Base-by-base conservation (phyloP, 129 eudicot species). In the Artemisia argyi region DNA sequence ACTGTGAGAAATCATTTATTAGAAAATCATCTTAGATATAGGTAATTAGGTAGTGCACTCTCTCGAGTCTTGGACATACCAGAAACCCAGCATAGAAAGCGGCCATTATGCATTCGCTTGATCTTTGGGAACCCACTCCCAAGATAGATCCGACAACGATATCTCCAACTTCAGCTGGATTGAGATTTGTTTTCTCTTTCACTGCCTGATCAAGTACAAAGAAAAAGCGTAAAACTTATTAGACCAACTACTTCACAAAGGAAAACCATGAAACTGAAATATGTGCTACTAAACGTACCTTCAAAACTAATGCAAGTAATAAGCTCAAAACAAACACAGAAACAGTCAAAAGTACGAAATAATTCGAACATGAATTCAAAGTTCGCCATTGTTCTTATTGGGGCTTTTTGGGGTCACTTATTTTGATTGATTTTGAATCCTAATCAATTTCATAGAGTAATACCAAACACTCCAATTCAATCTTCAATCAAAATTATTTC, bases 81-180 rank as follows among this genome's bases (percentile, higher is more conserved):
- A n/a, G n/a, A n/a, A n/a, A n/a, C n/a, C n/a, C n/a, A n/a, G n/a
- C n/a, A n/a, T n/a, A n/a, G n/a, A 95, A 95, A 62, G 97, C 94
- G 74, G 99, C 99, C 94, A 86, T 95, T 79, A 93, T 86, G 78
- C 97, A 90, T 80, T 95, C 99, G 28, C 89, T 88, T 24, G 97
- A 93, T 83, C 99, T 84, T 65, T 90, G 97, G 70, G 96, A 86
- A 20, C 97, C 96, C 3, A 89, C 87, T 18, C 96, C 99, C 76
- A 90, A 69, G 47, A 95, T 96, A 16, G 96, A 80, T 55, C 99
- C 99, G 61, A 95, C 99, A 73, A 95, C 90, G 47, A 95, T 90
- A 69, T 95, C 99, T 75, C 96, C 99, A 63, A 95, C 91, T 80
- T 95, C 99, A 81, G 84, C 83, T 47, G 97, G 97, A 68, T 88